Base-by-base conservation (phyloP, 2,329 filamentous ascomycete species). In the Cryphonectria japonica region DNA sequence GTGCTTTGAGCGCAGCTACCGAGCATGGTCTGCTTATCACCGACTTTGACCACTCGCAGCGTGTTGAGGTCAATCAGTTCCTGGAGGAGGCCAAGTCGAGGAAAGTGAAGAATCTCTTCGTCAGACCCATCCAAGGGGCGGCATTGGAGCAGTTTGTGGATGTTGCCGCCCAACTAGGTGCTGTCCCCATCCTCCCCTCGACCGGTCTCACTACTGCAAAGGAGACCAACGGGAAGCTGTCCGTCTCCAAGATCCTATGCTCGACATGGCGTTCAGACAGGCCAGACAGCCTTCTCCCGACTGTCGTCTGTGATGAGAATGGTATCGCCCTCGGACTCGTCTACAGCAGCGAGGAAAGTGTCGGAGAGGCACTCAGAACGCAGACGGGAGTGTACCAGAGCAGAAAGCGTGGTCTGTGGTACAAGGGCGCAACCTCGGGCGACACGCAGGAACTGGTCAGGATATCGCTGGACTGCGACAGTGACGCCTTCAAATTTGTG, bases 341-440 rank as follows among this genome's bases (percentile, higher is more conserved):
- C 26, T 99, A 98, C 85, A 97, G 95, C 82, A 98, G 93, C 78
- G 89, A 92, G 74, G 93, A 97, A 80, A 98, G 95, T 79, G 90
- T 99, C 46, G 86, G 90, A 11, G 95, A 97, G 83, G 95, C 95
- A 52, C 80, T 99, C 72, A 89, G 89, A 77, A 97, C 94, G 7
- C 84, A 87, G 76, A 85, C 85, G 0, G 95, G 96, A 43, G 95
- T 98, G 52, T 99, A 99, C 80, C 94, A 98, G 82, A 98, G 95
- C 83, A 88, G 96, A 67, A 98, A 98, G 85, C 89, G 96, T 61
- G 96, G 96, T 0, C 83, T 99, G 39, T 99, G 96, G 96, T 92
- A 97, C 82, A 99, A 99, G 84, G 96, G 96, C 7, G 93, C 95
- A 67, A 96, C 92, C 11, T 98, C 95, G 68, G 96, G 96, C 19